phyloP scores from a whole-genome alignment of 306 rosid genomes.

The Hippophae tibetana region DNA sequence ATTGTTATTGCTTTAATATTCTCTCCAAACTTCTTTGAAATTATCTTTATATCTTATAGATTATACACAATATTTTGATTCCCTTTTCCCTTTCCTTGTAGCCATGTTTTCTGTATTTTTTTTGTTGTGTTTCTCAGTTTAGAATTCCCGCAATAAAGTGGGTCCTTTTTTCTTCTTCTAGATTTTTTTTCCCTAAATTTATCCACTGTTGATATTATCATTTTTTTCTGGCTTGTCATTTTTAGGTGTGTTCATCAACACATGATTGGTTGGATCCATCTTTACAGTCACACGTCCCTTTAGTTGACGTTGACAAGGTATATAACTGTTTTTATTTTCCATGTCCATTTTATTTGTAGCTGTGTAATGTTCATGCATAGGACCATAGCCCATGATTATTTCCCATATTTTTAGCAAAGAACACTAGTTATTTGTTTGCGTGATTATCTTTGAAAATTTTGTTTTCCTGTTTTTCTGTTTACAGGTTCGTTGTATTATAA shows the following conservation, averaged over 20 bases:
- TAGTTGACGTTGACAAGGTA: constrained; percentile 95
- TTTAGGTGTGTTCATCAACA: constrained; percentile 45
- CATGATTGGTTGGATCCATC: constrained; percentile 70
- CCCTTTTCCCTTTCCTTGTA: too few species aligned
- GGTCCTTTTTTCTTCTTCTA: neutral
- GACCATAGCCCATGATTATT: neutral
- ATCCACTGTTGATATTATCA: neutral
- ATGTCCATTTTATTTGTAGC: neutral
- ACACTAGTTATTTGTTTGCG: neutral
- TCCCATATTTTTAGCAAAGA: neutral
- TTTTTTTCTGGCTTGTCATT: constrained; percentile 8
- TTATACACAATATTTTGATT: too few species aligned
- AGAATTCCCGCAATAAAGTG: neutral
- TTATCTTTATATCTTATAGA: too few species aligned
- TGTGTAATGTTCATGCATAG: neutral
- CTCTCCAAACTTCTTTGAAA: too few species aligned
- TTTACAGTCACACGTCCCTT: constrained; percentile 63
- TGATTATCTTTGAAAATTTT: neutral
- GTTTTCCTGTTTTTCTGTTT: constrained; percentile 4
- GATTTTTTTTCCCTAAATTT: neutral
- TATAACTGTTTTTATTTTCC: neutral
- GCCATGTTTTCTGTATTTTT: neutral
- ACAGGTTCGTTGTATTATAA: constrained; percentile 82
- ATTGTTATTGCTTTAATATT: too few species aligned
- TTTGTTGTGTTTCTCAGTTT: neutral